phyloP scores from a whole-genome alignment of 2,329 filamentous ascomycete species.

The Phaeosphaeria sp. region DNA sequence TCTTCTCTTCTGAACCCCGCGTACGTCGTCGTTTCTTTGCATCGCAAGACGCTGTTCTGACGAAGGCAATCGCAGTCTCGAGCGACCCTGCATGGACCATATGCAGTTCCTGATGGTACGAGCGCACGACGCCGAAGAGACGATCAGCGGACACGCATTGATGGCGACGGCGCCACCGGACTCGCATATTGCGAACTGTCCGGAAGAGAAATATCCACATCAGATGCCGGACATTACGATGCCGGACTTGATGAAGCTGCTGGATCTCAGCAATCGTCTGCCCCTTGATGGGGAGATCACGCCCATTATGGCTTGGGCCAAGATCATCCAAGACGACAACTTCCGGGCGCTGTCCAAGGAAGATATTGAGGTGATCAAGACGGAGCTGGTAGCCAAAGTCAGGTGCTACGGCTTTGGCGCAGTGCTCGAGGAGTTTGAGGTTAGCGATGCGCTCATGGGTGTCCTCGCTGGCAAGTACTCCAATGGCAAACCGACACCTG shows the following conservation, averaged over 20 bases:
- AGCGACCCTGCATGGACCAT: slow-evolving; percentile 92
- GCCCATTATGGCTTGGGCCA: slow-evolving; percentile 92
- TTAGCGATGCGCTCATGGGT: slow-evolving; percentile 77
- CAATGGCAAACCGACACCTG: slow-evolving; percentile 18
- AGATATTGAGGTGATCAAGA: slow-evolving; percentile 75
- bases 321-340: slow-evolving; percentile 67
- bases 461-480: slow-evolving; percentile 66
- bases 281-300: slow-evolving; percentile 91
- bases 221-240: slow-evolving; percentile 79
- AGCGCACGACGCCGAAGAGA: slow-evolving; percentile 60
- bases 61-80: slow-evolving; percentile 66
- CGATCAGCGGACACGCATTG: slow-evolving; percentile 82
- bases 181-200: slow-evolving; percentile 63
- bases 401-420: slow-evolving; percentile 85
- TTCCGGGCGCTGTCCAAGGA: slow-evolving; percentile 69
- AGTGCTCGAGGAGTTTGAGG: slow-evolving; percentile 75
- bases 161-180: slow-evolving; percentile 91
- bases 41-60: slow-evolving; percentile 37
- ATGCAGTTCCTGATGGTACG: slow-evolving; percentile 77
- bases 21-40: slow-evolving; percentile 36
- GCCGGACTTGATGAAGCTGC: slow-evolving; percentile 77
- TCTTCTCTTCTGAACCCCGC: slow-evolving; percentile 20
- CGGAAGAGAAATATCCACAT: slow-evolving; percentile 65
- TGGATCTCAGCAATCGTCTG: slow-evolving; percentile 83
- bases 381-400: slow-evolving; percentile 79